phyloP scores from a whole-genome alignment of 139 green algal genomes.

The Micractinium sp. region DNA sequence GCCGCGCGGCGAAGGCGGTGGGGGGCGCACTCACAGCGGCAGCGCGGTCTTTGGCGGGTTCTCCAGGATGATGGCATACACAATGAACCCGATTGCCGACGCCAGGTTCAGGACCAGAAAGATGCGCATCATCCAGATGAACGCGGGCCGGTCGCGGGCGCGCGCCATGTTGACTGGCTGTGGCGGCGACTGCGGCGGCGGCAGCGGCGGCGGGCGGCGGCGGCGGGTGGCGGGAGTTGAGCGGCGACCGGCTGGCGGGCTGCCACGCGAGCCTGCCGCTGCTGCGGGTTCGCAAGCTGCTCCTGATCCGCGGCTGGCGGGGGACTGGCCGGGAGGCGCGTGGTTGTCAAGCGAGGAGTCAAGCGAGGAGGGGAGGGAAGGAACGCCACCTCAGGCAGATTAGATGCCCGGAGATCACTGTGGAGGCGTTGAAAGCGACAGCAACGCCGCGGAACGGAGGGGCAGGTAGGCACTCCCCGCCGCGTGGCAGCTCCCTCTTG shows the following conservation, averaged over 20 bases:
- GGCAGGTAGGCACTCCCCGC: no score
- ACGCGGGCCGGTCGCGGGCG: not conserved
- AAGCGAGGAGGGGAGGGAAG: no score
- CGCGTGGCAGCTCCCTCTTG: no score
- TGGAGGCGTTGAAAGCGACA: no score
- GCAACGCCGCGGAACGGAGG: no score
- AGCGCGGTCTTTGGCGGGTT: constrained; percentile 48
- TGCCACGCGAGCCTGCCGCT: not conserved
- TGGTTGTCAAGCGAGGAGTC: no score
- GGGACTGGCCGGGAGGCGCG: no score
- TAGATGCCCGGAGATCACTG: no score
- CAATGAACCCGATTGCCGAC: constrained; percentile 47
- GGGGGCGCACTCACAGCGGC: constrained; percentile 34
- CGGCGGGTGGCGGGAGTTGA: constrained; percentile 3
- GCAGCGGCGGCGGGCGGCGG: not conserved
- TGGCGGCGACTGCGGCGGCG: not conserved
- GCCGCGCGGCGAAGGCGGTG: not conserved
- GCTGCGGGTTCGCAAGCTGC: not conserved
- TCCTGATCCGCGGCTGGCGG: no score
- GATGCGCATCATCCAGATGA: constrained; percentile 36
- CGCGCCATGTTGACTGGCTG: not conserved
- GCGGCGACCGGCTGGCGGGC: not conserved
- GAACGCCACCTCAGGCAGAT: no score
- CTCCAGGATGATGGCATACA: constrained; percentile 48
- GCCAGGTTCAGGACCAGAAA: constrained; percentile 33